Evolutionary conservation across 345 rosid genomes (phyloP).

Genomic region (Euphorbia peplus): DNA sequence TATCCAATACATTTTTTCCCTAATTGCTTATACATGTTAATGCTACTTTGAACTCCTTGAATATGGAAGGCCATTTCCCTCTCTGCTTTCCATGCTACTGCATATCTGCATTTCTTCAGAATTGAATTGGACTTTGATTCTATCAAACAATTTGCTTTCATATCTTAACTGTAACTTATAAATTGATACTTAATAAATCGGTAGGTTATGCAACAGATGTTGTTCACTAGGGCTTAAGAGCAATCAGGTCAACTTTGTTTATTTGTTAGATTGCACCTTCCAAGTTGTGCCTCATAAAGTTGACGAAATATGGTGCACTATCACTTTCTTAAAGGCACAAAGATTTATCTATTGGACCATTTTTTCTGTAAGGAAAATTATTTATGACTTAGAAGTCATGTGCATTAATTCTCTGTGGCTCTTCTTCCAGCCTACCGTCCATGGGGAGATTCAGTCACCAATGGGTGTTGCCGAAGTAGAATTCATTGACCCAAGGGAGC

Average conservation of each 20-base stretch:
- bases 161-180: background rate
- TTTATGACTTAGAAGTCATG: background rate
- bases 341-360: background rate
- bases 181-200: background rate
- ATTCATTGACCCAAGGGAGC: conserved; percentile 90
- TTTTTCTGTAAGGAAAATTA: background rate
- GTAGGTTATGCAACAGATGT: background rate
- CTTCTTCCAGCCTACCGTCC: conserved; percentile 61
- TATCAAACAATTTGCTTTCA: background rate
- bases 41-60: background rate
- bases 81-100: background rate
- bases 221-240: background rate
- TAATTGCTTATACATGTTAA: background rate
- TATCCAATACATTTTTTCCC: background rate
- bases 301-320: background rate
- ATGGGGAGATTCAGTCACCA: conserved; percentile 89
- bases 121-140: background rate
- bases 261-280: background rate
- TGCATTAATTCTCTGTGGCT: conserved; percentile 13
- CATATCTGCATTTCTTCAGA: background rate
- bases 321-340: background rate
- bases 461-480: conserved; percentile 88
- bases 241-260: conserved; percentile 1
- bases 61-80: background rate
- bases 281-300: background rate